A percentile compares a stretch with the other conserved stretches of the same genome.
These are phyloP conservation scores for Oryza coarctata DNA, from an alignment of 176 grass and related monocot species.

Conservation along the genomic window DNA sequence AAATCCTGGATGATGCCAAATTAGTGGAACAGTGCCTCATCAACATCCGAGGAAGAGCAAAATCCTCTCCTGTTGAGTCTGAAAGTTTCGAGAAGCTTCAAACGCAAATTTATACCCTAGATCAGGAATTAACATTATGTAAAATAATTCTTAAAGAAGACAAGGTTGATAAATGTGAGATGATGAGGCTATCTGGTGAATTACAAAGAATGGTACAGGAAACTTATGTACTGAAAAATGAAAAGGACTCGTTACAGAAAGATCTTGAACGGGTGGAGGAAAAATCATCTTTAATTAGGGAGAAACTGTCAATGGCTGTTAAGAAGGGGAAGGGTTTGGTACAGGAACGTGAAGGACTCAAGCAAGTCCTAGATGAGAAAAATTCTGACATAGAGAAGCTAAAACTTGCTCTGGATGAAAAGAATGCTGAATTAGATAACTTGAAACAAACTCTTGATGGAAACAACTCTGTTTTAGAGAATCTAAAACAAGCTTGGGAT, in stretches of 20 bases:
- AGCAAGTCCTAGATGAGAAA: conserved; percentile 48
- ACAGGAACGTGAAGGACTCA: conserved; percentile 91
- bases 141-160: conserved; percentile 87
- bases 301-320: conserved; percentile 95
- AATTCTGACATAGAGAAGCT: conserved; percentile 28
- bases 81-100: conserved; percentile 67
- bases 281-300: conserved; percentile 88
- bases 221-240: conserved; percentile 60
- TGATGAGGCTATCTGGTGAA: conserved; percentile 43
- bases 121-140: conserved; percentile 70
- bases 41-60: conserved; percentile 50
- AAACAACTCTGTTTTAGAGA: conserved; percentile 34
- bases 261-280: conserved; percentile 77
- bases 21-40: conserved; percentile 54
- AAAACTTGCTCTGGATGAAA: conserved; percentile 22
- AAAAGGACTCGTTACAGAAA: conserved; percentile 71
- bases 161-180: conserved; percentile 49
- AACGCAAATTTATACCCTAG: conserved; percentile 53
- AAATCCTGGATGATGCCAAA: conserved; percentile 37
- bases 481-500: conserved; percentile 32
- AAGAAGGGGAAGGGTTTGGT: conserved; percentile 98
- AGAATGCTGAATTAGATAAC: conserved; percentile 44
- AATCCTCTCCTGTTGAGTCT: conserved; percentile 40
- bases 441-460: conserved; percentile 24
- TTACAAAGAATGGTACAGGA: conserved; percentile 51